phyloP scores from a whole-genome alignment of 441 rosid species.

The California macrophylla region DNA sequence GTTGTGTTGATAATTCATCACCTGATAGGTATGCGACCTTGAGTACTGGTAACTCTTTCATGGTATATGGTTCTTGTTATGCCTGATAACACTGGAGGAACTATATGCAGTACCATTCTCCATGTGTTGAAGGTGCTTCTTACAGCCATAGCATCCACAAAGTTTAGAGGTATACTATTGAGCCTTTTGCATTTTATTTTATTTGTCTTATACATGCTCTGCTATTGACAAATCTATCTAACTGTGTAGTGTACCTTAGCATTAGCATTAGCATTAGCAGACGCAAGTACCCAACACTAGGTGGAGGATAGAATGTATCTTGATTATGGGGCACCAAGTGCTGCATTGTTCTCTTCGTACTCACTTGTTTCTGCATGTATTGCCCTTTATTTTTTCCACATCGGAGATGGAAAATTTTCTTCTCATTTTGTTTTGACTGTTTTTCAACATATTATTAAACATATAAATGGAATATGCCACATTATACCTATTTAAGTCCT shows the following conservation, averaged over 20 bases:
- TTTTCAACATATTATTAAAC: not conserved
- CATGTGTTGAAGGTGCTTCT: constrained; percentile 95
- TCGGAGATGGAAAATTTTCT: not conserved
- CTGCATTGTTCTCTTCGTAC: not conserved
- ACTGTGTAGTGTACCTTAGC: no score
- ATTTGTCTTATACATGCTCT: no score
- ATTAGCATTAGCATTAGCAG: no score
- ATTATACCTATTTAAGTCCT: not conserved
- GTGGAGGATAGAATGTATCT: no score
- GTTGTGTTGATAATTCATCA: constrained; percentile 87
- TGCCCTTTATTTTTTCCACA: not conserved
- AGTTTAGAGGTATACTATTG: constrained; percentile 66
- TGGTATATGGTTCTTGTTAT: constrained; percentile 16
- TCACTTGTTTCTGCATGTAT: not conserved
- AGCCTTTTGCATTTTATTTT: not conserved
- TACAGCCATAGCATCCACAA: constrained; percentile 89
- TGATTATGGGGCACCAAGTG: no score
- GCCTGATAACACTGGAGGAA: constrained; percentile 22
- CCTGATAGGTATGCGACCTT: constrained; percentile 65
- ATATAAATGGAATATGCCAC: not conserved
- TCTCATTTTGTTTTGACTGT: not conserved
- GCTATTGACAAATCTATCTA: no score
- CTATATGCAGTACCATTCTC: constrained; percentile 70
- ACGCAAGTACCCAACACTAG: no score
- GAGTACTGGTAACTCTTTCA: constrained; percentile 13